Evolutionary conservation across 2,329 filamentous ascomycete species (phyloP), one percentile per base, ranked within the genome.

Genomic region (Sarocladium strictum): DNA sequence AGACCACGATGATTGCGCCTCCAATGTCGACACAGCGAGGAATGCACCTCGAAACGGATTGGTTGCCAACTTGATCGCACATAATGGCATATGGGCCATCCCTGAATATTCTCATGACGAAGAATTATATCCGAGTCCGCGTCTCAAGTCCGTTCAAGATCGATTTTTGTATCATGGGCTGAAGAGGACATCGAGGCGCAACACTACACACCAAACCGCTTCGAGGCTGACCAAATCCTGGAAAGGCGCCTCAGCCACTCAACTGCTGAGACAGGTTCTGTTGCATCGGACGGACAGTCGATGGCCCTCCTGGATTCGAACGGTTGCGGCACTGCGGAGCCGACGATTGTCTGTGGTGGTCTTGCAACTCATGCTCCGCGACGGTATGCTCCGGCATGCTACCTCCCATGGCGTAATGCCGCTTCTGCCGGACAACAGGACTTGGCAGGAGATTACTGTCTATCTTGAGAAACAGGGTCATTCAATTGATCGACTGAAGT

Each of bases 341-440:
- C 17, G n/a, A 6, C n/a, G 47, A 6, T 19, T 51, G 14, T 19
- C 50, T 37, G 43, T 53, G 10, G 27, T 55, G 9, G 43, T 52
- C 21, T 19, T 57, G 17, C 56, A 55, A 23, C 23, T 56, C 19
- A 32, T 56, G 29, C 10, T 58, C 23, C 57, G 54, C 12, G 24
- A 45, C 3, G 17, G 29, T 29, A 51, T 35, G 26, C 29, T 51
- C 15, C 47, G 12, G 27, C 47, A 11, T 4, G 4, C 43, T n/a
- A 15, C 43, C 11, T 14, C 17, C 24, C 23, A 9, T n/a, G 14
- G 3, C n/a, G 26, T 23, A 6, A n/a, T 35, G 43, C 43, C 21
- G 21, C 47, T 49, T 10, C 26, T 49, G 4, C 43, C 43, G 3
- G 47, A 51, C 15, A 23, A 23, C 3, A 35, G 23, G 11, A 35